A percentile compares a stretch with the other conserved stretches of the same genome.
Conservation (phyloP, 495 filamentous ascomycete species). For the Bombardia bombarda region DNA sequence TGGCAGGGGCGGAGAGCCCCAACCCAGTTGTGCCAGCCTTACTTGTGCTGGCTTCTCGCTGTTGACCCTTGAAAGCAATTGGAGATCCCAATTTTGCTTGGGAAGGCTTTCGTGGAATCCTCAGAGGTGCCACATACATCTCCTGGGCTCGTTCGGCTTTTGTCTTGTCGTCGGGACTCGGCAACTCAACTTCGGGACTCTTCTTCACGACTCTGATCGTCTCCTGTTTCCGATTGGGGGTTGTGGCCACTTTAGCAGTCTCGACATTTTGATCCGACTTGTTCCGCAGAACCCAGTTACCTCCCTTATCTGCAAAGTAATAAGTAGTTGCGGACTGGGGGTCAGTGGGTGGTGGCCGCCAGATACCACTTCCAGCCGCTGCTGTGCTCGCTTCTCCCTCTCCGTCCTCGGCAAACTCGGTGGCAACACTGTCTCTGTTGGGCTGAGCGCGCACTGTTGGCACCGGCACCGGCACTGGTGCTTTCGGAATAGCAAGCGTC, state of each 20-base stretch:
- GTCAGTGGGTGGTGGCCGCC: constrained; percentile 32
- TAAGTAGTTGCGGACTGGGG: constrained; percentile 29
- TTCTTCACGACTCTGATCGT: no score
- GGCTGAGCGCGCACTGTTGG: constrained; percentile 3
- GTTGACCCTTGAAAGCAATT: constrained; percentile 18
- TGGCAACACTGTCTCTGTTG: constrained; percentile 31
- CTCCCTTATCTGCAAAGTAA: constrained; percentile 36
- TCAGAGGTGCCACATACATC: constrained; percentile 13
- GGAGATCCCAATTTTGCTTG: constrained; percentile 18
- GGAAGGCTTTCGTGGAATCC: constrained; percentile 10
- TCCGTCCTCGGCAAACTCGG: constrained; percentile 42
- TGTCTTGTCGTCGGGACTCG: constrained; percentile 33
- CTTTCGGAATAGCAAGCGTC: constrained; percentile 24
- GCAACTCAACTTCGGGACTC: constrained; percentile 21
- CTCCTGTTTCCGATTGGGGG: no score
- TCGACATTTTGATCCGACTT: constrained; percentile 8
- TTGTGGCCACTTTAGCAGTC: constrained; percentile 10
- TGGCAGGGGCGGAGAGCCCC: no score
- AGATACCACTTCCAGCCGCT: constrained; percentile 25
- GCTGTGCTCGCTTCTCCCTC: constrained; percentile 25
- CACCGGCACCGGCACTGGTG: constrained; percentile 1
- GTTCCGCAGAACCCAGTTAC: constrained; percentile 37
- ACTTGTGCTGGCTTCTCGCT: constrained; percentile 1
- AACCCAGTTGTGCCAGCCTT: no score
- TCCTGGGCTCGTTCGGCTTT: constrained; percentile 30